Evolutionary conservation across 2,329 filamentous ascomycete species (phyloP).

Genomic region (Apiospora koreana): DNA sequence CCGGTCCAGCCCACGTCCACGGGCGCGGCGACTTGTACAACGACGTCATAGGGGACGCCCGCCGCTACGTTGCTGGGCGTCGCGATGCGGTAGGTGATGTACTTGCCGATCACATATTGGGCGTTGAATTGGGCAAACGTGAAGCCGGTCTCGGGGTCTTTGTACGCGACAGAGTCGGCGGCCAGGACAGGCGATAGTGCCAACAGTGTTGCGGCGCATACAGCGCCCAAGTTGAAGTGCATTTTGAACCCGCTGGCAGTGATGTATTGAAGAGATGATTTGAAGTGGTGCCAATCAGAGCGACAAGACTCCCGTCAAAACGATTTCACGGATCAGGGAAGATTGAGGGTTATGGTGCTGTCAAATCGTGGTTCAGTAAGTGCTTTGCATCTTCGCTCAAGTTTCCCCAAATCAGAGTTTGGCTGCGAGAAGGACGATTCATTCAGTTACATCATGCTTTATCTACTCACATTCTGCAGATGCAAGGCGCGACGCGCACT

Average conservation of each 20-base stretch:
- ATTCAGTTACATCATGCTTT: background rate
- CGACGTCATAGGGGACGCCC: conserved; percentile 37
- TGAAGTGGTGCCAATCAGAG: background rate
- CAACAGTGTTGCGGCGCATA: background rate
- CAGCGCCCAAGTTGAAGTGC: background rate
- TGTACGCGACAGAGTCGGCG: conserved; percentile 26
- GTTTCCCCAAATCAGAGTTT: background rate
- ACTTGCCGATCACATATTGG: conserved; percentile 26
- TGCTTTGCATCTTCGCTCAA: background rate
- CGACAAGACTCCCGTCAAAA: too few relatives aligned
- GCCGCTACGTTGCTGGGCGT: conserved; percentile 34
- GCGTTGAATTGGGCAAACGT: conserved; percentile 30
- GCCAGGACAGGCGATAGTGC: conserved; percentile 11
- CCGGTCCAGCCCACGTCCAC: conserved; percentile 48
- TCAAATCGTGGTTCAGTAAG: background rate
- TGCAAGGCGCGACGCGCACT: background rate
- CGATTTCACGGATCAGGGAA: background rate
- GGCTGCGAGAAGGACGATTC: background rate
- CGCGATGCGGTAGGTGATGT: conserved; percentile 35
- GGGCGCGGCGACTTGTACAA: conserved; percentile 46
- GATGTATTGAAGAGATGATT: background rate
- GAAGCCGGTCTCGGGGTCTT: conserved; percentile 32
- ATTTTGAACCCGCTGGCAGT: background rate
- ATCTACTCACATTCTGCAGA: background rate
- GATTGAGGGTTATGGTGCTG: background rate